Conservation (phyloP, 2,329 filamentous ascomycete species). For the Aspergillus bombycis region DNA sequence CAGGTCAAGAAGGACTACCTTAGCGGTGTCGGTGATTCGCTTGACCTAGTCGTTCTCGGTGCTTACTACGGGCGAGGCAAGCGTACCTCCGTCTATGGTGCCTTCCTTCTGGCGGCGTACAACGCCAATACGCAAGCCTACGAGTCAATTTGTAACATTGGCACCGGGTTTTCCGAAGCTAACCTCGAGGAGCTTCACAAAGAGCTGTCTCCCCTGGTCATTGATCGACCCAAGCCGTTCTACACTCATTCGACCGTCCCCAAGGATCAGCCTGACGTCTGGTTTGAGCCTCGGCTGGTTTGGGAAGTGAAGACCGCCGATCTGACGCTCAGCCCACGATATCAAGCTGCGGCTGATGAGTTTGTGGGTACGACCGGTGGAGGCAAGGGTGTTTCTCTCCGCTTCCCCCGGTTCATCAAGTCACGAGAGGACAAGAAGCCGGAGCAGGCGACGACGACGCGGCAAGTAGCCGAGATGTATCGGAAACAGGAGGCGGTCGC, state of each 20-base stretch:
- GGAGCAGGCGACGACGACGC: conserved; percentile 80
- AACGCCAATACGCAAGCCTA: conserved; percentile 79
- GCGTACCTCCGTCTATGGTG: conserved; percentile 91
- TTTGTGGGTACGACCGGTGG: conserved; percentile 72
- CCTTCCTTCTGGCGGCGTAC: conserved; percentile 93
- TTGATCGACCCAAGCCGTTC: conserved; percentile 91
- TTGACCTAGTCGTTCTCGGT: conserved; percentile 93
- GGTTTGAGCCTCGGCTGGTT: conserved; percentile 92
- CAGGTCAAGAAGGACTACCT: conserved; percentile 98
- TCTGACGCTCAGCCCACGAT: conserved; percentile 86
- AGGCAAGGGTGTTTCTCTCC: conserved; percentile 77
- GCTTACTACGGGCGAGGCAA: conserved; percentile 95
- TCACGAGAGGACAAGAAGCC: conserved; percentile 93
- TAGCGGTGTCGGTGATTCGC: conserved; percentile 86
- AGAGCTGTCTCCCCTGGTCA: conserved; percentile 74
- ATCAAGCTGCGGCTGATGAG: conserved; percentile 86
- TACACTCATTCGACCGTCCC: conserved; percentile 82
- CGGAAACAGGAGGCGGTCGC: conserved; percentile 86
- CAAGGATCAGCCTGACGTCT: conserved; percentile 96
- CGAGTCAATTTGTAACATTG: conserved; percentile 97
- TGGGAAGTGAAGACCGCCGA: conserved; percentile 99
- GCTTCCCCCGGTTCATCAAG: conserved; percentile 93
- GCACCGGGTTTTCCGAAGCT: conserved; percentile 94
- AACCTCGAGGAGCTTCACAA: conserved; percentile 84
- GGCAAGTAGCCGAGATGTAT: conserved; percentile 96